Conservation (phyloP, 768 basidiomycete genomes). For the Podaxis carcinomalis region DNA sequence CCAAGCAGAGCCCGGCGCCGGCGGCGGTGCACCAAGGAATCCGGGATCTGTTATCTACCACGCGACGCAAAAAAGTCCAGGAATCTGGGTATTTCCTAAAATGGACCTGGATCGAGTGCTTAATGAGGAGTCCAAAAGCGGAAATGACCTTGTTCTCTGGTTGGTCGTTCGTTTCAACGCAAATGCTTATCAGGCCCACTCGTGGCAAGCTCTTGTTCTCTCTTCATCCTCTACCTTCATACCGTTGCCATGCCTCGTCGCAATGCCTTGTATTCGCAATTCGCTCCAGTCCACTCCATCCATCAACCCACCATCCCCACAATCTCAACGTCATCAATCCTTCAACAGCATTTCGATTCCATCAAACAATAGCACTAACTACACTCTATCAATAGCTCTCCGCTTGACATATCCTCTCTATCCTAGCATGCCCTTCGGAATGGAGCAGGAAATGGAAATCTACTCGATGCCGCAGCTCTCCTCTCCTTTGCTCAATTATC, state of each 20-base stretch:
- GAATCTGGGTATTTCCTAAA: not conserved
- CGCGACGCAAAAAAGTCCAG: not conserved
- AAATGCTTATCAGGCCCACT: constrained; percentile 6
- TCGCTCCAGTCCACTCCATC: not conserved
- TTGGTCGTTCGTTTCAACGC: constrained; percentile 19
- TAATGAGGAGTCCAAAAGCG: constrained; percentile 15
- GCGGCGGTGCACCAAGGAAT: not conserved
- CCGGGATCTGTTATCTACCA: not conserved
- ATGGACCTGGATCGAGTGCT: not conserved
- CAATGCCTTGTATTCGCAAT: not conserved
- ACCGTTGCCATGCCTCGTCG: not conserved
- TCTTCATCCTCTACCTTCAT: constrained; percentile 11
- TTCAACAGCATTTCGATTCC: not conserved
- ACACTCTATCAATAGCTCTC: not conserved
- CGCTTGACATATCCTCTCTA: not conserved
- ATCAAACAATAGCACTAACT: not conserved
- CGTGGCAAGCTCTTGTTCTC: constrained; percentile 10
- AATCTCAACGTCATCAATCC: not conserved
- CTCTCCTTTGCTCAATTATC: not conserved
- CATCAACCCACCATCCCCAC: not conserved
- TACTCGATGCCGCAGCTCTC: not conserved
- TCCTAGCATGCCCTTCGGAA: not conserved
- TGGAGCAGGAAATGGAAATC: not conserved
- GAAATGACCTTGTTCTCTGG: constrained; percentile 26
- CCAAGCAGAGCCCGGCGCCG: not conserved